Evolutionary conservation across 2,329 filamentous ascomycete genomes (phyloP), one percentile per base, ranked within the genome.

Genomic region (Aspergillus hortae): DNA sequence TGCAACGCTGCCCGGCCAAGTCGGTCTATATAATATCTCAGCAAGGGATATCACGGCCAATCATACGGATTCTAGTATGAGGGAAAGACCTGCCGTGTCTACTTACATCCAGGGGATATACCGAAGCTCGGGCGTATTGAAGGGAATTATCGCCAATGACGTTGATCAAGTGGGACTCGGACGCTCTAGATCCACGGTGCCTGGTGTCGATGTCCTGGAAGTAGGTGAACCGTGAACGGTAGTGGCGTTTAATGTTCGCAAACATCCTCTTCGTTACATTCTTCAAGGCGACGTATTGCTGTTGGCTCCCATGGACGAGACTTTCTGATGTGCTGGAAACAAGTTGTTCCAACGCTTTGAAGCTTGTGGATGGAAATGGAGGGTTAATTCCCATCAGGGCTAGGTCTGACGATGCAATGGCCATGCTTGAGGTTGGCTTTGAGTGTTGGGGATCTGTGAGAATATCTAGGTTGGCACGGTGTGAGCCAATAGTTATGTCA

Each of bases 171-270:
- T n/a, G n/a, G n/a, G n/a, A n/a, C n/a, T n/a, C n/a, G n/a, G n/a
- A n/a, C n/a, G n/a, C n/a, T n/a, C n/a, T n/a, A n/a, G n/a, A n/a
- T n/a, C n/a, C n/a, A n/a, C n/a, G n/a, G n/a, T n/a, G n/a, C n/a
- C n/a, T n/a, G n/a, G 48, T 50, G 6, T 38, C 19, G 3, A 50
- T 50, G 19, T 50, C 48, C 3, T 32, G 21, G n/a, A 49, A 46
- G 46, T 50, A 56, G 33, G 43, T 47, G 35, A 48, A 42, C 19
- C 45, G 41, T 36, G 27, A 17, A 11, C 7, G 6, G 11, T 10
- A 6, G 19, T 14, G 42, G 11, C 9, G n/a, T n/a, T 44, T 11
- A 23, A 32, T 44, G 12, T 27, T 3, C n/a, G 10, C 21, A 25
- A 44, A 32, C 9, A 14, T 14, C n/a, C 6, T 4, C 19, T n/a